These are phyloP conservation scores for Sclerotinia spermophila DNA, from an alignment of 2,329 filamentous ascomycete genomes.

Conservation along the genomic window DNA sequence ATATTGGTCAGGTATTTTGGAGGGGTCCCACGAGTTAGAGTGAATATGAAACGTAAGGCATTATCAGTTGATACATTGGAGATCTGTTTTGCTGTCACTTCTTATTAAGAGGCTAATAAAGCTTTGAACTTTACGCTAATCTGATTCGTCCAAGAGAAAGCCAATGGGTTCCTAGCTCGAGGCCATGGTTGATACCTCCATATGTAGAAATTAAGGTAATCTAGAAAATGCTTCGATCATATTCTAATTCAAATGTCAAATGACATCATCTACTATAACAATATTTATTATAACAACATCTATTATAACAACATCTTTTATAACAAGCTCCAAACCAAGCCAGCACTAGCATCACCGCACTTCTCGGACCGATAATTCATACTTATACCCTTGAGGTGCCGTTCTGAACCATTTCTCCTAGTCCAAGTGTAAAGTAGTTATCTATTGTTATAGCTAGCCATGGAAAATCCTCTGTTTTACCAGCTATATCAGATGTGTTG, in stretches of 20 bases:
- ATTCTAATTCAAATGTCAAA: neutral
- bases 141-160: neutral
- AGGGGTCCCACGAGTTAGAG: neutral
- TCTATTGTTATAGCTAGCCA: rapidly evolving
- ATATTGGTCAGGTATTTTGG: too few species aligned
- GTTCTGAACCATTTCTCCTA: rapidly evolving
- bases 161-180: neutral
- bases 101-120: neutral
- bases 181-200: neutral
- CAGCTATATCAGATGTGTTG: too few species aligned
- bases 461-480: neutral
- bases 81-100: neutral
- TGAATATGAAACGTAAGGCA: neutral
- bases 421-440: neutral
- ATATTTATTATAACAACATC: neutral
- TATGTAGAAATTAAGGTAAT: neutral
- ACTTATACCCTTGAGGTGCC: too few species aligned
- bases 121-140: neutral
- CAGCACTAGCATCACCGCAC: too few species aligned
- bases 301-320: neutral
- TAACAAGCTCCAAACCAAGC: neutral
- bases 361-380: too few species aligned
- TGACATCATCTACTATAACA: neutral
- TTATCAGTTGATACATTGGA: neutral
- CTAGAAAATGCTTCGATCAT: neutral